Evolutionary conservation across 345 rosid species (phyloP).

Genomic region (Syzygium aromaticum): DNA sequence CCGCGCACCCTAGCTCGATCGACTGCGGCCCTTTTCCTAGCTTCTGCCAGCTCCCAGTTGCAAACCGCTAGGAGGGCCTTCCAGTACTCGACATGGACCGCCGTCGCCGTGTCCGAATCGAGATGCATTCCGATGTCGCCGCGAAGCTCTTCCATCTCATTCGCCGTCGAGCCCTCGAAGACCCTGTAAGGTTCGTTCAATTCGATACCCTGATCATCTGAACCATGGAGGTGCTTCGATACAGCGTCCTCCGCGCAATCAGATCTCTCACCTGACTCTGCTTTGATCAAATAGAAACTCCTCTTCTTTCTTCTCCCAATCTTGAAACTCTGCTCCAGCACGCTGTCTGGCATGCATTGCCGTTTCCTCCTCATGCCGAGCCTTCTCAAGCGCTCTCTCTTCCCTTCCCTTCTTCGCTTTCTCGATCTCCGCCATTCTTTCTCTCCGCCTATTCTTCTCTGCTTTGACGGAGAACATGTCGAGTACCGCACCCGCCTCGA

Average conservation of each 20-base stretch:
- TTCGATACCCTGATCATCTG: constrained; percentile 71
- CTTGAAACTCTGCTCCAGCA: constrained; percentile 89
- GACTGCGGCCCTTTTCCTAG: constrained; percentile 70
- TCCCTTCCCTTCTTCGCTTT: constrained; percentile 94
- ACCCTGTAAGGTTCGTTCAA: constrained; percentile 74
- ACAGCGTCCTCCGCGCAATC: constrained; percentile 82
- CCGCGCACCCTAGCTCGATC: no score
- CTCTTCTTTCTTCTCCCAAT: constrained; percentile 95
- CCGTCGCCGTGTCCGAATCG: constrained; percentile 67
- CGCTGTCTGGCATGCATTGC: constrained; percentile 90
- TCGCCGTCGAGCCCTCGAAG: constrained; percentile 81
- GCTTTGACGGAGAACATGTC: constrained; percentile 64
- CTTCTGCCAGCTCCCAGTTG: constrained; percentile 92
- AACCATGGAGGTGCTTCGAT: constrained; percentile 66
- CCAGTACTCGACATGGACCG: constrained; percentile 66
- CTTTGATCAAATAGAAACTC: constrained; percentile 97
- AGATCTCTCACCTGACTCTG: constrained; percentile 76
- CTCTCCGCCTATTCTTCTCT: constrained; percentile 65
- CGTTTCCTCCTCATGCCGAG: constrained; percentile 88
- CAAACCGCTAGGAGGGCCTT: constrained; percentile 89
- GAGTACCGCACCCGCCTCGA: constrained; percentile 49
- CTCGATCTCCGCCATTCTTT: constrained; percentile 94
- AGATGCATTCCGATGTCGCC: constrained; percentile 94
- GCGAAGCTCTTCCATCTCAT: constrained; percentile 87
- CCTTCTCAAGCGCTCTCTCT: constrained; percentile 85